phyloP scores from a whole-genome alignment of 225 moss, liverwort and hornwort species.

The Marchantia paleacea region DNA sequence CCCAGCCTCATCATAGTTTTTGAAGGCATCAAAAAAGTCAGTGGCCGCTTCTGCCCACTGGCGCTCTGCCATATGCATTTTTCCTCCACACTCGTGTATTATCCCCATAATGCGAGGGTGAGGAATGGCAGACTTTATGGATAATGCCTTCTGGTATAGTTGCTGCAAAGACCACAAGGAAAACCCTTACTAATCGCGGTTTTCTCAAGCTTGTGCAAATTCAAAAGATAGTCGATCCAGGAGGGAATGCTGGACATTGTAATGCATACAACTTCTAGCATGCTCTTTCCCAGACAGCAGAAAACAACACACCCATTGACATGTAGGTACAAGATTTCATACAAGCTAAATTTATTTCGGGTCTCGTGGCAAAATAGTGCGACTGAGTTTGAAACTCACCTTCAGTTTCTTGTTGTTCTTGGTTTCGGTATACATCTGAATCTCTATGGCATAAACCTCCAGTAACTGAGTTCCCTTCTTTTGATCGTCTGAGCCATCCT shows the following conservation, averaged over 20 bases:
- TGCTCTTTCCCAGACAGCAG: not conserved
- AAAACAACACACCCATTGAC: not conserved
- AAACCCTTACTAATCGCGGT: not conserved
- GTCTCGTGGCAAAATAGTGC: too few species aligned
- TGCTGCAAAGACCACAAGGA: constrained; percentile 55
- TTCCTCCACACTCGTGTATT: constrained; percentile 99
- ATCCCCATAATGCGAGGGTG: constrained; percentile 99
- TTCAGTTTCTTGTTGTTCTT: constrained; percentile 99
- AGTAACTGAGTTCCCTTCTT: constrained; percentile 98
- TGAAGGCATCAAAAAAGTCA: constrained; percentile 99
- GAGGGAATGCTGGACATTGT: not conserved
- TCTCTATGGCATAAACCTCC: constrained; percentile 99
- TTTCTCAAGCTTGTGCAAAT: not conserved
- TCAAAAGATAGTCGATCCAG: not conserved
- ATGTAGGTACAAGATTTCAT: not conserved
- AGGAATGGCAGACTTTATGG: constrained; percentile 98
- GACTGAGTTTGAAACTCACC: constrained; percentile 33
- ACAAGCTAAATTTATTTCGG: too few species aligned
- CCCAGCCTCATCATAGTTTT: constrained; percentile 99
- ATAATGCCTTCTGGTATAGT: constrained; percentile 91
- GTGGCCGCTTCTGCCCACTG: constrained; percentile 98
- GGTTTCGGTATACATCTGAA: constrained; percentile 99
- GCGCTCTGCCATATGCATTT: constrained; percentile 99
- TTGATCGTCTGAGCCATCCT: constrained; percentile 97
- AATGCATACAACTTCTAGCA: not conserved